Base-by-base conservation (phyloP, 108 stramenopile species). In the Cyclotella baltica region DNA sequence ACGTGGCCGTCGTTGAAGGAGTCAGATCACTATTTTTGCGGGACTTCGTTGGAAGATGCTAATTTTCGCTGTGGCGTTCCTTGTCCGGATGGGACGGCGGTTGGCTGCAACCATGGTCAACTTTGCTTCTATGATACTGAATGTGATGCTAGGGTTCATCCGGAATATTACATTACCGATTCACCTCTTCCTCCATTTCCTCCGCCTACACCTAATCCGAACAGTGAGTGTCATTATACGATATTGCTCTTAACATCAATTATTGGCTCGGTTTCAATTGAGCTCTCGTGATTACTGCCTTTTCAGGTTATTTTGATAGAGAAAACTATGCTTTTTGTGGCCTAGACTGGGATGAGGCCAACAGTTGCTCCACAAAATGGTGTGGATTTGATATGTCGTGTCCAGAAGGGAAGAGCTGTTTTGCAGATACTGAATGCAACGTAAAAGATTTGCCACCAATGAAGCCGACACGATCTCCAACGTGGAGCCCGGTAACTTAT, bases 11-110 rank as follows among this genome's bases (percentile, higher is more conserved):
- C 74, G 51, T 55, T 70, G 37, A 70, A 57, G 69, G 57, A 58
- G 19, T 59, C 74, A 9, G 74, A 75, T 67, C 74, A 75, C 66
- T 75, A 65, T 50, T 75, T 75, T 75, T 66, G 74, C 25, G 72
- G 72, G 52, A 9, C 52, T 16, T 35, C 35, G 19, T 25, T 73
- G 2, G 57, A 63, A 5, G 62, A 73, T 30, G 61, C 59, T 16
- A 61, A 61, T 31, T 34, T 11, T 27, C 36, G 28, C 15, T 64
- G 58, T 33, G 58, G 52, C 1, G 16, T 22, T n/a, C 70, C 57
- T 27, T 72, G 70, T n/a, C 29, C 70, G 9, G 70, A 72, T 72
- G 70, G 70, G 43, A 72, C 70, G 10, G 30, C 70, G 13, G 4
- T 59, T n/a, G 51, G 27, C 15, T 72, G 70, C 27, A 53, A 51